Evolutionary conservation across 2,329 filamentous ascomycete genomes (phyloP).

Genomic region (Pezicula rhizophila): DNA sequence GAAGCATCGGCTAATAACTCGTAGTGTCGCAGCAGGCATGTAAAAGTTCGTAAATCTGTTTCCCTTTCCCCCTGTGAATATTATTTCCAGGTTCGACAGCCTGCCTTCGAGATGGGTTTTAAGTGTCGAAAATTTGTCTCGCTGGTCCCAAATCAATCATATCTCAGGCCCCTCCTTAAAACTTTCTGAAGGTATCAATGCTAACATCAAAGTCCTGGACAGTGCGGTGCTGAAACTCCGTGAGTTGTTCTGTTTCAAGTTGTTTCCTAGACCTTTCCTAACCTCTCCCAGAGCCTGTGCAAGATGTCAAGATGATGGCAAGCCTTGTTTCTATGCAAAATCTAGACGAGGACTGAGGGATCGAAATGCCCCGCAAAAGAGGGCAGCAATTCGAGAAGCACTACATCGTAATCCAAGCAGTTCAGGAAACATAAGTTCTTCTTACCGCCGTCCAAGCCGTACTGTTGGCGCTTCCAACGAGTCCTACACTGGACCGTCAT

Average conservation of each 20-base stretch:
- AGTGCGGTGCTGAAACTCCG: slow-evolving; percentile 38
- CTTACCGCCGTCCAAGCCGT: neutral
- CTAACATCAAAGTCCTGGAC: too few relatives aligned
- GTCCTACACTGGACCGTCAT: slow-evolving; percentile 11
- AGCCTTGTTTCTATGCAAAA: slow-evolving; percentile 40
- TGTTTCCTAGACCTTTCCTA: neutral
- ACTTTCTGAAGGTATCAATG: too few relatives aligned
- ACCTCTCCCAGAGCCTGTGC: slow-evolving; percentile 24
- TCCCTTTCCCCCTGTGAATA: too few relatives aligned
- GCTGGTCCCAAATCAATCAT: too few relatives aligned
- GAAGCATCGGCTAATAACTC: slow-evolving; percentile 30
- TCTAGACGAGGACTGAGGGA: slow-evolving; percentile 38
- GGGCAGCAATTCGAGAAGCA: slow-evolving; percentile 4
- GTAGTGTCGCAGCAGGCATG: slow-evolving; percentile 31
- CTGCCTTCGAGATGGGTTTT: too few relatives aligned
- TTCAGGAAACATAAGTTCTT: neutral
- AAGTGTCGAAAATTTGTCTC: too few relatives aligned
- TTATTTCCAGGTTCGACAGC: too few relatives aligned
- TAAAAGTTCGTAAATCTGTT: slow-evolving; percentile 24
- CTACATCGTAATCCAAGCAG: neutral
- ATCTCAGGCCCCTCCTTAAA: too few relatives aligned
- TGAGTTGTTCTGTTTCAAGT: neutral
- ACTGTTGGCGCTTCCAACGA: slow-evolving; percentile 2
- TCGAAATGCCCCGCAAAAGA: slow-evolving; percentile 15
- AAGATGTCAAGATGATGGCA: slow-evolving; percentile 35